phyloP scores from a whole-genome alignment of 106 monocot species.

The Platanthera zijinensis region DNA sequence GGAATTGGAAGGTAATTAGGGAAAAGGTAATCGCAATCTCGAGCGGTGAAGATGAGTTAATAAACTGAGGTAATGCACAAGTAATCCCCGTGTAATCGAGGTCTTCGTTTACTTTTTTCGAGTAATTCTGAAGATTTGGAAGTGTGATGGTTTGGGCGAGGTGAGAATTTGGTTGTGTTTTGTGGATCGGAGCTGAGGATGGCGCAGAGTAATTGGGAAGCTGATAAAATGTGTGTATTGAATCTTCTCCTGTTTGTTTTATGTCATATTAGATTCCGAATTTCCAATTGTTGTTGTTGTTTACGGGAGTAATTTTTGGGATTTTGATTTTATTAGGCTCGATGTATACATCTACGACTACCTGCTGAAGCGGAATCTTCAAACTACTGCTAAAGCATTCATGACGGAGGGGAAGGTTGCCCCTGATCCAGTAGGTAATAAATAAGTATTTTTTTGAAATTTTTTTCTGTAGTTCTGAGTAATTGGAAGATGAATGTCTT shows the following conservation, averaged over 20 bases:
- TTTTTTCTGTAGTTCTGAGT: neutral
- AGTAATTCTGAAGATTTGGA: neutral
- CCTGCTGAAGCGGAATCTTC: conserved; percentile 49
- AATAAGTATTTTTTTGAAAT: neutral
- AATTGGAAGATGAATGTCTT: neutral
- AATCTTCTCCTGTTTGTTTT: neutral
- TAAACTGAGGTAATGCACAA: conserved; percentile 4
- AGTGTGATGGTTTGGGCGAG: conserved; percentile 4
- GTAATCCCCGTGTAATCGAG: neutral
- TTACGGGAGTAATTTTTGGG: conserved; percentile 1
- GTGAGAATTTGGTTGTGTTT: neutral
- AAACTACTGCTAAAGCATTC: conserved; percentile 75
- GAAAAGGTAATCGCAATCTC: neutral
- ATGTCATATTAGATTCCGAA: neutral
- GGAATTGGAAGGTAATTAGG: neutral
- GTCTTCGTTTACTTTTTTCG: neutral
- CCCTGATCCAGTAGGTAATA: conserved; percentile 83
- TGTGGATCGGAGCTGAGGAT: conserved; percentile 16
- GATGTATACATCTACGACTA: conserved; percentile 74
- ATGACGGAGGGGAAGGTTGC: conserved; percentile 92
- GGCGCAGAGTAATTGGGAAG: conserved; percentile 73
- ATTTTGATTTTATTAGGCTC: conserved; percentile 26
- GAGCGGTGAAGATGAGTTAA: neutral
- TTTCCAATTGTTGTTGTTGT: neutral
- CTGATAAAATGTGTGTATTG: conserved; percentile 54